phyloP scores from a whole-genome alignment of 2,329 filamentous ascomycete species.

The Colletotrichum tofieldiae region DNA sequence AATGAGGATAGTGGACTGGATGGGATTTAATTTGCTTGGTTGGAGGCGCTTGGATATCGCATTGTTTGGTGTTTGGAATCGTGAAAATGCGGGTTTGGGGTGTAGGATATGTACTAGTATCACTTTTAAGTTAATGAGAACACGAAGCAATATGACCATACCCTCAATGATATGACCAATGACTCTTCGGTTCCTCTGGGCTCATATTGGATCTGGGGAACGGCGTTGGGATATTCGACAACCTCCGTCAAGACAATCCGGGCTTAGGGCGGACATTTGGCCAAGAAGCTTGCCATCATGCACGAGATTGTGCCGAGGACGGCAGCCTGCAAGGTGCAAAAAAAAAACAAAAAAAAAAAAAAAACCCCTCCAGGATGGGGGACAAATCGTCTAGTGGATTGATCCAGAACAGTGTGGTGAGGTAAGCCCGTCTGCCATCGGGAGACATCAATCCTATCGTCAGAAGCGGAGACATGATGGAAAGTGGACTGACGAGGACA shows the following conservation, averaged over 20 bases:
- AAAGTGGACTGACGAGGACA: conserved; percentile 34
- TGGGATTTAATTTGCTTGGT: conserved; percentile 1
- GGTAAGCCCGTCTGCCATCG: conserved; percentile 10
- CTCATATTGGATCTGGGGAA: neutral
- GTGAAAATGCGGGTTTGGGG: conserved; percentile 17
- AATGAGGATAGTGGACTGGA: neutral
- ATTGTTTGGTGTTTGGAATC: conserved; percentile 19
- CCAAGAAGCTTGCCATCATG: neutral
- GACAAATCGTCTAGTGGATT: neutral
- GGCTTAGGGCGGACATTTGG: neutral
- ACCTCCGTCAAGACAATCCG: neutral
- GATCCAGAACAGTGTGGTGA: conserved; percentile 3
- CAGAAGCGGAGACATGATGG: conserved; percentile 25
- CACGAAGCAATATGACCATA: conserved; percentile 33
- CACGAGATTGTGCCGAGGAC: neutral
- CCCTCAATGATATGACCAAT: conserved; percentile 2
- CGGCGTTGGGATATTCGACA: neutral
- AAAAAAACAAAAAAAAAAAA: neutral
- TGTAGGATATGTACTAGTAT: conserved; percentile 39
- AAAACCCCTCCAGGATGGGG: neutral
- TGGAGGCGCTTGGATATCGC: neutral
- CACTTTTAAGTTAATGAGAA: conserved; percentile 31
- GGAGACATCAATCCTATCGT: neutral
- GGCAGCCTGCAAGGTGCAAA: neutral
- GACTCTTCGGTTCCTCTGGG: conserved; percentile 5